Evolutionary conservation across 345 rosid species (phyloP), one percentile per base, ranked within the genome.

Genomic region (Brassica incana): DNA sequence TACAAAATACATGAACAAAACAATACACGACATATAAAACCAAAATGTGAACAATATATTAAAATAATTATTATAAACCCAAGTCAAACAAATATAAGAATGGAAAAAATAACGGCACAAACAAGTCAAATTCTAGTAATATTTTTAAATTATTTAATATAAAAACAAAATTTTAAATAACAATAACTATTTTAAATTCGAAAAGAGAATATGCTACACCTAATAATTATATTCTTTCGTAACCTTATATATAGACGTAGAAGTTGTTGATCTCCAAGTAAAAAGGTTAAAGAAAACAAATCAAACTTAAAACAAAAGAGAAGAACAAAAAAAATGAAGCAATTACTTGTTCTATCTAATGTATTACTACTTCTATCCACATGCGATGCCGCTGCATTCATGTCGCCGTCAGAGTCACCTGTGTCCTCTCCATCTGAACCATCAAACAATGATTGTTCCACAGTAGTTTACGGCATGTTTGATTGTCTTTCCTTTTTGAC

Each of bases 401-500:
- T 56, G 11, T 52, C 56, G 56, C 56, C 16, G 18, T 50, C 56
- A 14, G 18, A 50, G 56, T n/a, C 56, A 50, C 56, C 18, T 52
- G 18, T 63, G 10, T 63, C 6, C 15, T 63, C 81, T 38, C 71
- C 72, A 8, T 1, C 43, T 0, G 16, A n/a, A 70, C 70, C 77
- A 36, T 65, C 77, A 65, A 65, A 56, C 23, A n/a, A 64, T 1
- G 67, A 78, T 14, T 78, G 81, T 29, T 38, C 67, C 5, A 78
- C 58, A 0, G 67, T 78, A 0, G 30, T 65, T 16, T 78, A 35
- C 4, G 36, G 16, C 67, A 78, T 78, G 77, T 27, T 78, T 6
- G 72, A 65, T 15, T 78, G 76, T 63, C 56, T 72, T 7, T 78
- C 81, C 0, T 77, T 63, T 38, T 35, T 77, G 5, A 35, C 43